A percentile compares a stretch with the other conserved stretches of the same genome.
phyloP scores from a whole-genome alignment of 306 rosid genomes.

The Cucurbita moschata region DNA sequence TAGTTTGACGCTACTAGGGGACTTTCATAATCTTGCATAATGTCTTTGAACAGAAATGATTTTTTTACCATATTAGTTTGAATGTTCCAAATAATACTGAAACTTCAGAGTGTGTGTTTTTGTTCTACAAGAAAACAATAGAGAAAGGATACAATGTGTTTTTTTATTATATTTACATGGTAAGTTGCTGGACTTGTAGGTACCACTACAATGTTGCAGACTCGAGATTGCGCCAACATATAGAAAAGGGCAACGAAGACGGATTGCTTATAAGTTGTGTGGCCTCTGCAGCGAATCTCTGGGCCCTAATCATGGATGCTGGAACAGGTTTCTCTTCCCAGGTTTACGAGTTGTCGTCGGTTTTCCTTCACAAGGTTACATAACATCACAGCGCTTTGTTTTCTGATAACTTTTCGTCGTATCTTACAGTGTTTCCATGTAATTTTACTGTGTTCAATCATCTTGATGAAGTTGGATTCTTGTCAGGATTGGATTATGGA shows the following conservation, averaged over 20 bases:
- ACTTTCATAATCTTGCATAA: too few relatives aligned
- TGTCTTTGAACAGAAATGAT: too few relatives aligned
- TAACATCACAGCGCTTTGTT: neutral
- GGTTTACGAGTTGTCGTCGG: conserved; percentile 74
- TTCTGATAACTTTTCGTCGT: conserved; percentile 9
- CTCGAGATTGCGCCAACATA: conserved; percentile 69
- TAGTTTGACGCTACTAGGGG: too few relatives aligned
- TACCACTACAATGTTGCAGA: conserved; percentile 92
- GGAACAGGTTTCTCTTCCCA: conserved; percentile 80
- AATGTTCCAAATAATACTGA: neutral
- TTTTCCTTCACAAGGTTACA: conserved; percentile 73
- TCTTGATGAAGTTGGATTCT: conserved; percentile 7
- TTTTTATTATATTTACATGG: conserved; percentile 13
- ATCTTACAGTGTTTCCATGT: neutral
- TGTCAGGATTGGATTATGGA: conserved; percentile 95
- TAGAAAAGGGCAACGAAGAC: conserved; percentile 90
- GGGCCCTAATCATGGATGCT: conserved; percentile 95
- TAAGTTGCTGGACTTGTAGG: conserved; percentile 26
- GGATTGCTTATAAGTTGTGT: conserved; percentile 81
- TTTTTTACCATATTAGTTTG: neutral
- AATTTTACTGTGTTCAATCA: neutral
- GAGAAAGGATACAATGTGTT: neutral
- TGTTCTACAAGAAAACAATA: neutral
- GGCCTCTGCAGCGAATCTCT: conserved; percentile 57
- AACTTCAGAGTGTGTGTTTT: neutral